Percentiles rank a stretch among this genome's conserved stretches.
These are phyloP conservation scores for Beauveria rudraprayagi DNA, from an alignment of 2,329 filamentous ascomycete species.

Conservation along the genomic window DNA sequence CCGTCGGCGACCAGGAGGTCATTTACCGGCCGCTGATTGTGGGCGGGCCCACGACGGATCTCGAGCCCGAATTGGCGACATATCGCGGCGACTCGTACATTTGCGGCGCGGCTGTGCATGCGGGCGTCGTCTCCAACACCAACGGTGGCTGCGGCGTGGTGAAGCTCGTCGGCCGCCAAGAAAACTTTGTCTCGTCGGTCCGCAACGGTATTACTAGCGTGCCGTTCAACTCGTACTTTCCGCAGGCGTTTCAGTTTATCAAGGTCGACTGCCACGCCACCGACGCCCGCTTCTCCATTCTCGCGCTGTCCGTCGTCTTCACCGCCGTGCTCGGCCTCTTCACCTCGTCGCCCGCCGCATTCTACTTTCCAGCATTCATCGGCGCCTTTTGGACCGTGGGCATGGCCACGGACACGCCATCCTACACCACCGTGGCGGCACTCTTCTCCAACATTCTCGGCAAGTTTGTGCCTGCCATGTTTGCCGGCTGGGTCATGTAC, in stretches of 20 bases:
- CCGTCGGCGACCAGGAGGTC: constrained; percentile 63
- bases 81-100: constrained; percentile 90
- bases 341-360: constrained; percentile 66
- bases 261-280: constrained; percentile 57
- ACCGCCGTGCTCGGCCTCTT: constrained; percentile 73
- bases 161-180: constrained; percentile 59
- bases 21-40: constrained; percentile 58
- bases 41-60: constrained; percentile 49
- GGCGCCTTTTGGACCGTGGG: constrained; percentile 86
- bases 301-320: constrained; percentile 75
- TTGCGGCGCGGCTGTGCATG: constrained; percentile 76
- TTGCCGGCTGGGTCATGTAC: constrained; percentile 82
- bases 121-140: constrained; percentile 64
- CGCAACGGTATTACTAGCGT: constrained; percentile 70
- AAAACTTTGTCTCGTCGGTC: constrained; percentile 54
- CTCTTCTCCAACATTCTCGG: constrained; percentile 73
- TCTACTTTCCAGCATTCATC: constrained; percentile 78
- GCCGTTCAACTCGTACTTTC: constrained; percentile 81
- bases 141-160: constrained; percentile 78
- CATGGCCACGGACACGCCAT: constrained; percentile 79
- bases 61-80: constrained; percentile 36
- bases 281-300: constrained; percentile 76
- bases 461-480: constrained; percentile 78
- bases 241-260: constrained; percentile 74
- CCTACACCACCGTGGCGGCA: constrained; percentile 55